These are phyloP conservation scores for Mycena venus DNA, from an alignment of 768 basidiomycete species.

Conservation along the genomic window DNA sequence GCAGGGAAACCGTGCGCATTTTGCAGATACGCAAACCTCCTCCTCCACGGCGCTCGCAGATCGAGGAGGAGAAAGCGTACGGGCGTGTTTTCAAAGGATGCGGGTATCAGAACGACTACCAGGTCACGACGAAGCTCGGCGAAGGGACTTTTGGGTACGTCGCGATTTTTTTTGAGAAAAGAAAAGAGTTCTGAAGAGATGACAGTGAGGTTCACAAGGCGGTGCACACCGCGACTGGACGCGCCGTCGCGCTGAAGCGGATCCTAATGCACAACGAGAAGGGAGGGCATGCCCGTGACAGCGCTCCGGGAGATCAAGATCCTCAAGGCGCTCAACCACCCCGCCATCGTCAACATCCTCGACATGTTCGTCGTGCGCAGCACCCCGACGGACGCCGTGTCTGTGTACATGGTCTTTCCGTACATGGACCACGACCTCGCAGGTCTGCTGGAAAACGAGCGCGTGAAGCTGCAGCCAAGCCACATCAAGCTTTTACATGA, in stretches of 20 bases:
- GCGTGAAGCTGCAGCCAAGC: constrained; percentile 84
- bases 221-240: constrained; percentile 70
- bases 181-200: constrained; percentile 8
- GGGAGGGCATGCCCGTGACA: constrained; percentile 97
- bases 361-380: constrained; percentile 94
- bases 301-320: constrained; percentile 98
- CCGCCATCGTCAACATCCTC: constrained; percentile 86
- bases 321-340: constrained; percentile 89
- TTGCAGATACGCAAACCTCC: constrained; percentile 51
- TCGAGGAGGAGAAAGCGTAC: constrained; percentile 78
- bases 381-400: constrained; percentile 78
- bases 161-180: constrained; percentile 6
- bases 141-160: constrained; percentile 95
- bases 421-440: constrained; percentile 99
- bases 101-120: constrained; percentile 82
- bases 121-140: constrained; percentile 88
- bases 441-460: constrained; percentile 92
- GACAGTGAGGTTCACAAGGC: constrained; percentile 93
- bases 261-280: constrained; percentile 97
- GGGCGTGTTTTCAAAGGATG: constrained; percentile 78
- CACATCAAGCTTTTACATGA: constrained; percentile 97
- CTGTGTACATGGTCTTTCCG: constrained; percentile 98
- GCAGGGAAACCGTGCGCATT: constrained; percentile 36
- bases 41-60: constrained; percentile 63
- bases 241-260: constrained; percentile 88